phyloP scores from a whole-genome alignment of 345 rosid species.

The Euphorbia peplus region DNA sequence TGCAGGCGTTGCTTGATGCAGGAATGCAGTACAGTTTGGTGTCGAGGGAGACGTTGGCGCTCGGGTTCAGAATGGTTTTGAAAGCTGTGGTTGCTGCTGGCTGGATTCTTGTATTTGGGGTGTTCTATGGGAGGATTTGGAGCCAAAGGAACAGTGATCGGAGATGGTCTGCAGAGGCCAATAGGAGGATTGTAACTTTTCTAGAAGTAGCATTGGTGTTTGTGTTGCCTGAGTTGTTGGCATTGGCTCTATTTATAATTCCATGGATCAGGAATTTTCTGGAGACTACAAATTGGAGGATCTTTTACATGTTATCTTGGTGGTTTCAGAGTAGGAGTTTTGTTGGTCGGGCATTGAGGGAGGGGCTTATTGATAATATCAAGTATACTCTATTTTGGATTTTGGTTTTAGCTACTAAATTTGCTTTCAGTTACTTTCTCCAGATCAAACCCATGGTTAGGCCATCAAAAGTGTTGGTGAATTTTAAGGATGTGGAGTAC shows the following conservation, averaged over 20 bases:
- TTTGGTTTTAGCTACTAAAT: conserved; percentile 74
- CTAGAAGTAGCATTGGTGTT: conserved; percentile 63
- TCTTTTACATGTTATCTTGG: conserved; percentile 57
- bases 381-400: conserved; percentile 81
- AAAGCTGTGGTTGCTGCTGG: conserved; percentile 59
- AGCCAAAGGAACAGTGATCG: conserved; percentile 50
- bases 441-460: conserved; percentile 81
- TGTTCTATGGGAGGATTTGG: conserved; percentile 75
- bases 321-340: conserved; percentile 77
- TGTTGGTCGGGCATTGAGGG: conserved; percentile 86
- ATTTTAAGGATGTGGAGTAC: conserved; percentile 39
- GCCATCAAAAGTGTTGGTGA: conserved; percentile 55
- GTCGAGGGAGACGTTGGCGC: conserved; percentile 70
- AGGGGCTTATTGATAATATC: conserved; percentile 72
- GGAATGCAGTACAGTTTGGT: conserved; percentile 60
- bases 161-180: conserved; percentile 46
- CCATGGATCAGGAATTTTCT: conserved; percentile 94
- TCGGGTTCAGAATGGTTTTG: conserved; percentile 73
- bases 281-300: conserved; percentile 84
- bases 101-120: conserved; percentile 68
- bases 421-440: conserved; percentile 74
- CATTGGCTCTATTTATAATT: conserved; percentile 64
- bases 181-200: conserved; percentile 48
- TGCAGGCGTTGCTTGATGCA: conserved; percentile 77
- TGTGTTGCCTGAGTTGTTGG: conserved; percentile 72